Evolutionary conservation across 2,329 filamentous ascomycete genomes (phyloP), one percentile per base, ranked within the genome.

Genomic region (Esteya vermicola): DNA sequence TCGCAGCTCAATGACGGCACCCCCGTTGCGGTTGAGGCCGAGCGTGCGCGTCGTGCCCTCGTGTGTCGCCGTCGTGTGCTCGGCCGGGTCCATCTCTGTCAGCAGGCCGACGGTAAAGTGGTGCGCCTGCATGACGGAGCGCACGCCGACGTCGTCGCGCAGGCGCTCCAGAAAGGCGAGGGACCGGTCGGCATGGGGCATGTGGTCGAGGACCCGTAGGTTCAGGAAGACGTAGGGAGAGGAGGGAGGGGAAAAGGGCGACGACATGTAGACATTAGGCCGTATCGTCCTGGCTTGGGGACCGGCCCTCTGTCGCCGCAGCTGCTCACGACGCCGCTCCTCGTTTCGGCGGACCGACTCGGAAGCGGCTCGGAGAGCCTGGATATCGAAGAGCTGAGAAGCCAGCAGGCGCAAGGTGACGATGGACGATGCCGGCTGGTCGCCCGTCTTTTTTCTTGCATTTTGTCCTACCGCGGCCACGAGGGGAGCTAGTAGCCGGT

Each of bases 41-140:
- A 96, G 61, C 2, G 84, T 88, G 33, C 85, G 72, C 37, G 78
- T 78, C n/a, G 69, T 71, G 35, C 73, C 72, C 51, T 91, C 81
- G 52, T 84, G 80, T 33, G 74, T 83, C 1, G 65, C 58, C 46
- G 70, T 57, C 1, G 88, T 95, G 58, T 95, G 77, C 48, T 79
- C 71, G 0, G 79, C 68, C 0, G 91, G 91, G 51, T 98, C 83
- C 89, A 98, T 96, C 60, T 98, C 91, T 0, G 88, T 95, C 21
- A 98, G 67, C 4, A 96, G 60, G 0, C 80, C 80, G 1, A 98
- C 91, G 18, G 71, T 74, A 64, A 93, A 95, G 47, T 78, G 73
- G 63, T 94, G 88, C 51, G 78, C 78, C 14, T 72, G 67, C 91
- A 98, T 98, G 1, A 77, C 72, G 1, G 79, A 67, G 47, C 78